Evolutionary conservation across 1,284 basidiomycete species (phyloP).

Genomic region (Malassezia nana): DNA sequence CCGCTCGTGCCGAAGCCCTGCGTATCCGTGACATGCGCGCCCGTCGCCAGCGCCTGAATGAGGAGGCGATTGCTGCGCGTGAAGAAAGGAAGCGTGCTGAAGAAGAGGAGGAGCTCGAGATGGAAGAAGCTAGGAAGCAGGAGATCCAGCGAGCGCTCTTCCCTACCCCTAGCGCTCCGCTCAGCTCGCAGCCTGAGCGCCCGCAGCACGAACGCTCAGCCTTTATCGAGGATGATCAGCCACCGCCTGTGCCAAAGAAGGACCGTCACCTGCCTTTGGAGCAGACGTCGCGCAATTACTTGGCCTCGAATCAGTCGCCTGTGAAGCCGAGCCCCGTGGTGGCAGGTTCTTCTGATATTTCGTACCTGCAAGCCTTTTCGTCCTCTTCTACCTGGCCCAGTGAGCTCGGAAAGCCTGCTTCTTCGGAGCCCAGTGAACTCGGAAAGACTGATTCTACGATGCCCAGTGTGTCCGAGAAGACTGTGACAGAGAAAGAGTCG

Average conservation of each 20-base stretch:
- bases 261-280: background rate
- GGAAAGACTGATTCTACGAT: background rate
- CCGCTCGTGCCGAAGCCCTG: slow-evolving; percentile 2
- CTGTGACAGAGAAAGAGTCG: background rate
- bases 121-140: background rate
- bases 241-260: slow-evolving; percentile 2
- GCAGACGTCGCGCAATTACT: background rate
- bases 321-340: background rate
- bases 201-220: background rate
- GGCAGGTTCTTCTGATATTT: background rate
- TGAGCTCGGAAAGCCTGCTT: background rate
- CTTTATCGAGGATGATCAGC: slow-evolving; percentile 9
- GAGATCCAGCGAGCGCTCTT: background rate
- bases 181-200: background rate
- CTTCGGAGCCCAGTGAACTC: background rate
- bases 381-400: background rate
- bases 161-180: background rate
- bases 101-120: background rate
- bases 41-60: slow-evolving; percentile 1
- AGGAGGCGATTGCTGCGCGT: background rate
- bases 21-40: slow-evolving; percentile 2
- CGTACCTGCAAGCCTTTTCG: background rate
- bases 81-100: slow-evolving; percentile 1
- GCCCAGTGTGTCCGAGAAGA: background rate
- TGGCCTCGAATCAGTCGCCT: background rate